Percentiles rank a stretch among this genome's conserved stretches.
These are phyloP conservation scores for Myxozyma lipomycoides DNA, from an alignment of 805 yeast genomes.

Conservation along the genomic window DNA sequence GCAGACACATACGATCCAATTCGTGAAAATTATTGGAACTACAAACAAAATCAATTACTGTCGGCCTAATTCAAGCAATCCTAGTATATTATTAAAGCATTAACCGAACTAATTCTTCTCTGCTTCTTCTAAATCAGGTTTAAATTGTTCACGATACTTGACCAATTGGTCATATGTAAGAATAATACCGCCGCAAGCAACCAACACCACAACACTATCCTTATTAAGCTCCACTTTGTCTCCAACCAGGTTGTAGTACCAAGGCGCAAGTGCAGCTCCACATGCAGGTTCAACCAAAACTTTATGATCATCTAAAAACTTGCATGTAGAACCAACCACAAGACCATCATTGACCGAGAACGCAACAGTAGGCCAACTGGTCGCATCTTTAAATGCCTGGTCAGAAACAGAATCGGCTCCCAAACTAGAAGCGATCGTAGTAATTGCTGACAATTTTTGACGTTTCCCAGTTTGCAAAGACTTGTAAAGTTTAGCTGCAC, in stretches of 20 bases:
- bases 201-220: constrained; percentile 13
- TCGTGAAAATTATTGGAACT: constrained; percentile 58
- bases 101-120: no score
- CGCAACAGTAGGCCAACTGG: constrained; percentile 42
- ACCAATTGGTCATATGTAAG: not conserved
- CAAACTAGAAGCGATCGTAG: constrained; percentile 59
- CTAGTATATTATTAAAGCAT: no score
- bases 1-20: constrained; percentile 57
- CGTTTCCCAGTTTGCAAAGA: constrained; percentile 48
- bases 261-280: constrained; percentile 59
- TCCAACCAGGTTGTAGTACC: constrained; percentile 14
- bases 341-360: constrained; percentile 51
- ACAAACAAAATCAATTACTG: constrained; percentile 2
- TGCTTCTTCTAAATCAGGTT: not conserved
- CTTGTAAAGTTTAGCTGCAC: constrained; percentile 55
- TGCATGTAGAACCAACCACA: constrained; percentile 51
- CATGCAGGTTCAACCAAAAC: constrained; percentile 66
- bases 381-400: constrained; percentile 47
- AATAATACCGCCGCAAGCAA: constrained; percentile 5
- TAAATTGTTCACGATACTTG: not conserved
- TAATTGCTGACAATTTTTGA: constrained; percentile 43
- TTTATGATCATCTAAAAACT: constrained; percentile 50
- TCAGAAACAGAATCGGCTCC: constrained; percentile 58
- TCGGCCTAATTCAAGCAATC: not conserved
- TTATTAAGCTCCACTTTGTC: not conserved